Conservation (phyloP, 1,139 yeast species). For the Candida sanyaensis region DNA sequence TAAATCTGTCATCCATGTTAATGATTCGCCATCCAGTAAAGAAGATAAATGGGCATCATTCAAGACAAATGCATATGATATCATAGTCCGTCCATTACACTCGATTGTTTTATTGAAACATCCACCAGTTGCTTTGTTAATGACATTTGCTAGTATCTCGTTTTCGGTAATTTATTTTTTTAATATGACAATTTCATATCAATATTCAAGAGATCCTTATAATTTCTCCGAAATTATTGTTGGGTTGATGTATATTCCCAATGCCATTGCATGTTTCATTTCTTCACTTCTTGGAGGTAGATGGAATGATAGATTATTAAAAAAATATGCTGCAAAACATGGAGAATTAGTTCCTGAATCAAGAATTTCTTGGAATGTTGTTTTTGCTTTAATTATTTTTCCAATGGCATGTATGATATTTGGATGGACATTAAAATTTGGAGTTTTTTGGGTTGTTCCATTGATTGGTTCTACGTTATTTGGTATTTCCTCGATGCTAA, state of each 20-base stretch:
- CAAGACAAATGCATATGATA: slow-evolving; percentile 35
- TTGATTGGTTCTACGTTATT: slow-evolving; percentile 77
- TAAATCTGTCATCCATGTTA: slow-evolving; percentile 16
- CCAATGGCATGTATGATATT: slow-evolving; percentile 71
- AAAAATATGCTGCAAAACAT: slow-evolving; percentile 53
- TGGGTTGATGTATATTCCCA: slow-evolving; percentile 81
- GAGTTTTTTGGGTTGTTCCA: slow-evolving; percentile 74
- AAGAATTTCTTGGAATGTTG: slow-evolving; percentile 74
- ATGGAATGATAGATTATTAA: slow-evolving; percentile 70
- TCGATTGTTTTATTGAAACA: slow-evolving; percentile 55
- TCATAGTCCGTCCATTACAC: slow-evolving; percentile 49
- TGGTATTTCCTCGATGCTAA: slow-evolving; percentile 84
- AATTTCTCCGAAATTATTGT: slow-evolving; percentile 63
- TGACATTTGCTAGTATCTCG: slow-evolving; percentile 64
- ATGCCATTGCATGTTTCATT: slow-evolving; percentile 71
- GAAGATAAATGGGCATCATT: slow-evolving; percentile 16
- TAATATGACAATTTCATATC: slow-evolving; percentile 71
- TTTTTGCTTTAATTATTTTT: slow-evolving; percentile 58
- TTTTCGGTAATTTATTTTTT: slow-evolving; percentile 72
- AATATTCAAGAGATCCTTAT: slow-evolving; percentile 67
- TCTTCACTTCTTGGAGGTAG: slow-evolving; percentile 79
- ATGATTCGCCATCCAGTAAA: slow-evolving; percentile 2
- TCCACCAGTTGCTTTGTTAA: slow-evolving; percentile 73
- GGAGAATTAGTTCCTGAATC: slow-evolving; percentile 77
- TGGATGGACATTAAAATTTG: slow-evolving; percentile 78